These are phyloP conservation scores for Hsuehochloa calcarea DNA, from an alignment of 176 grass and related monocot genomes.

Conservation along the genomic window DNA sequence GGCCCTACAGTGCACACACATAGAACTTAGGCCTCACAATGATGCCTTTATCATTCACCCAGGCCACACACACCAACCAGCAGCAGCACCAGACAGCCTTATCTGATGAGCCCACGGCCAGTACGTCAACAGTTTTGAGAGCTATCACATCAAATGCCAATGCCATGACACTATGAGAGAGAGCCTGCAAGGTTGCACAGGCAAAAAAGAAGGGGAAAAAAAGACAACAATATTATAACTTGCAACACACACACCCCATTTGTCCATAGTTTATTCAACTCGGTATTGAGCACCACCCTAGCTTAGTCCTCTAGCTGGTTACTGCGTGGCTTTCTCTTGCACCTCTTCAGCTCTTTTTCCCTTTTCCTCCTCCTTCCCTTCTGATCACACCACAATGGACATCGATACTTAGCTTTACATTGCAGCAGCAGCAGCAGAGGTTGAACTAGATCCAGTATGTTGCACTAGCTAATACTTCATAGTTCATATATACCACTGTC, in stretches of 20 bases:
- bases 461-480: not conserved
- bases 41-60: constrained; percentile 34
- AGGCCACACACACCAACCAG: not conserved
- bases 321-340: not conserved
- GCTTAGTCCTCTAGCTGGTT: constrained; percentile 15
- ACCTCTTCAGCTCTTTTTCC: not conserved
- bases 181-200: not conserved
- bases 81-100: not conserved
- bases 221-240: not conserved
- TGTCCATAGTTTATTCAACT: not conserved
- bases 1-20: constrained; percentile 16
- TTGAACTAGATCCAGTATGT: not conserved
- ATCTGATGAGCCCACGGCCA: not conserved
- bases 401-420: not conserved
- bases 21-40: constrained; percentile 2
- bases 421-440: not conserved
- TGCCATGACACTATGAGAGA: not conserved
- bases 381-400: constrained; percentile 1
- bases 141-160: not conserved
- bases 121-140: not conserved
- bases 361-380: not conserved
- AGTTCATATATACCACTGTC: not conserved
- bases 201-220: not conserved
- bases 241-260: not conserved
- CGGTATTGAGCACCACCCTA: not conserved